Evolutionary conservation across 805 yeast species (phyloP).

Genomic region (Kodamaea hsintzibuensis): DNA sequence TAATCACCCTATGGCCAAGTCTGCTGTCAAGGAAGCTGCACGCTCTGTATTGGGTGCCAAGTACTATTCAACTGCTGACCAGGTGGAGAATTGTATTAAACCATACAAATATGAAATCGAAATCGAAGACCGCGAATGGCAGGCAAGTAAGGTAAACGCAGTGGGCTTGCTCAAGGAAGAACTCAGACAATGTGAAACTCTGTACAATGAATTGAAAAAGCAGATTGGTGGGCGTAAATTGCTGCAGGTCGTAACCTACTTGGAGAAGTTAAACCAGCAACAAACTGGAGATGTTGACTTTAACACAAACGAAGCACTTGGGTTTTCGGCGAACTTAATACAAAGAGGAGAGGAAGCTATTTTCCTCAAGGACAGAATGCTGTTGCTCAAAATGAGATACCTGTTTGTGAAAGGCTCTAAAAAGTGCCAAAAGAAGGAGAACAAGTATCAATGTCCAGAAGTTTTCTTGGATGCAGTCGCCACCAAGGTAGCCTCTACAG

Average conservation of each 20-base stretch:
- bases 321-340: constrained; percentile 76
- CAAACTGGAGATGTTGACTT: constrained; percentile 32
- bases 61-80: constrained; percentile 92
- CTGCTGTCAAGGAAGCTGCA: constrained; percentile 84
- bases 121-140: constrained; percentile 95
- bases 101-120: constrained; percentile 98
- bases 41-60: constrained; percentile 72
- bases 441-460: constrained; percentile 92
- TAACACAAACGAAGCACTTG: constrained; percentile 69
- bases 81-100: constrained; percentile 96
- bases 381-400: constrained; percentile 71
- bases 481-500: constrained; percentile 88
- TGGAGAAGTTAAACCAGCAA: constrained; percentile 51
- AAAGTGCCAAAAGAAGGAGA: constrained; percentile 74
- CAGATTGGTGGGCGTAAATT: constrained; percentile 84
- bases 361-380: constrained; percentile 72
- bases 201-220: constrained; percentile 57
- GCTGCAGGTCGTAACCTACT: constrained; percentile 75
- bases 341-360: constrained; percentile 82
- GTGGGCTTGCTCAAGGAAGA: constrained; percentile 77
- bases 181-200: constrained; percentile 72
- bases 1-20: constrained; percentile 83
- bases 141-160: constrained; percentile 74
- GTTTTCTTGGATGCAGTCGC: constrained; percentile 89
- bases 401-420: constrained; percentile 68